Conservation (phyloP, 192 early-diverging fungal species). For the Umbelopsis sp. region DNA sequence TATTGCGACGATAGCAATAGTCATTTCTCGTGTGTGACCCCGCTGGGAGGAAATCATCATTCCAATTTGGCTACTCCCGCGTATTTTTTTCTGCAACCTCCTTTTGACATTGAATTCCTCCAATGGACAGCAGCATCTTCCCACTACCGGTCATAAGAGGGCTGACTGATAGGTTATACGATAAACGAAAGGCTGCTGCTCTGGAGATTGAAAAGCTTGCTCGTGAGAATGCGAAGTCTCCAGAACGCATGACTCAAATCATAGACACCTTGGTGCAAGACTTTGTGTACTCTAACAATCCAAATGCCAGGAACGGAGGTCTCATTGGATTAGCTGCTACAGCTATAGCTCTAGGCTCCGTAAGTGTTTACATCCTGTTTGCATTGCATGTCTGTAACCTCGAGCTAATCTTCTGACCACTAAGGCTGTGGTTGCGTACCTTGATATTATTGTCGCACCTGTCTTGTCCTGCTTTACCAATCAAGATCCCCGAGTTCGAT, state of each 20-base stretch:
- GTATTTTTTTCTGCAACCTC: constrained; percentile 1
- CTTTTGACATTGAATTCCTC: not conserved
- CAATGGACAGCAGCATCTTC: constrained; percentile 27
- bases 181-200: constrained; percentile 91
- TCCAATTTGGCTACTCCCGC: not conserved
- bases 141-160: constrained; percentile 60
- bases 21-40: not conserved
- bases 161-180: constrained; percentile 89
- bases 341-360: constrained; percentile 84
- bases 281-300: constrained; percentile 84
- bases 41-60: not conserved
- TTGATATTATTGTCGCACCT: constrained; percentile 87
- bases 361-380: constrained; percentile 31
- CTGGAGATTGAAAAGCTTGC: constrained; percentile 90
- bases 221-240: constrained; percentile 63
- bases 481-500: constrained; percentile 90
- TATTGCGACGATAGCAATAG: too few species aligned
- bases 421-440: constrained; percentile 61
- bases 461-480: constrained; percentile 92
- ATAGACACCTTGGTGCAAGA: constrained; percentile 81
- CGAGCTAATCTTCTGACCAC: not conserved
- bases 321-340: constrained; percentile 89
- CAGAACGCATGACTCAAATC: constrained; percentile 64
- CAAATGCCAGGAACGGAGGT: constrained; percentile 90
- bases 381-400: not conserved